Evolutionary conservation across 176 grass and related monocot genomes (phyloP).

Genomic region (Cenchrus americanus): DNA sequence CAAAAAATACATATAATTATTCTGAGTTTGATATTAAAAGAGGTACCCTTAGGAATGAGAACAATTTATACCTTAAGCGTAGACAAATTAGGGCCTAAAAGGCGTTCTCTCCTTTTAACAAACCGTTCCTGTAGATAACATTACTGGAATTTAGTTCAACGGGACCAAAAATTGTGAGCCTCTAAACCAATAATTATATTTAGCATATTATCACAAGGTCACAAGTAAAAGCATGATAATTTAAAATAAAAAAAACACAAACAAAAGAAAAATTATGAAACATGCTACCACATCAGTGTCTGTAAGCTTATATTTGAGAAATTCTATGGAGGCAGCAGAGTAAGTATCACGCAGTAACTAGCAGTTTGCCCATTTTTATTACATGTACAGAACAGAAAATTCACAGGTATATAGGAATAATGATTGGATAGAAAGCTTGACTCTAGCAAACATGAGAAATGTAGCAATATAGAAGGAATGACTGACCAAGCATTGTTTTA

Average conservation of each 20-base stretch:
- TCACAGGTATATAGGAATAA: not conserved
- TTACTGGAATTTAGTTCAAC: conserved; percentile 17
- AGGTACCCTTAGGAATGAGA: conserved; percentile 1
- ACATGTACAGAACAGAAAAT: conserved; percentile 22
- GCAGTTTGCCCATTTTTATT: not conserved
- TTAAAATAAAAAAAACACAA: not conserved
- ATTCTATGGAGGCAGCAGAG: conserved; percentile 5
- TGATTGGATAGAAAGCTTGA: not conserved
- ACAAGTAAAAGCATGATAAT: not conserved
- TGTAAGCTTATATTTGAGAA: conserved; percentile 1
- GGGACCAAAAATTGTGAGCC: not conserved
- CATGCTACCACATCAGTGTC: conserved; percentile 24
- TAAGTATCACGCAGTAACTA: not conserved
- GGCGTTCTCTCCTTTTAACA: conserved; percentile 96
- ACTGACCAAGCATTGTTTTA: not conserved
- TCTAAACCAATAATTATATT: conserved; percentile 7
- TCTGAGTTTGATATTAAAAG: not conserved
- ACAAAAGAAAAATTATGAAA: not conserved
- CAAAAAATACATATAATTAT: not conserved
- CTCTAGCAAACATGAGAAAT: conserved; percentile 15
- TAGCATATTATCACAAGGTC: conserved; percentile 14
- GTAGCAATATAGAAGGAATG: not conserved
- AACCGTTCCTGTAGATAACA: conserved; percentile 78
- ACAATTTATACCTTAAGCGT: conserved; percentile 79
- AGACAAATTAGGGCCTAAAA: conserved; percentile 91